Conservation (phyloP, 768 basidiomycete genomes). For the Lactarius tabidus region DNA sequence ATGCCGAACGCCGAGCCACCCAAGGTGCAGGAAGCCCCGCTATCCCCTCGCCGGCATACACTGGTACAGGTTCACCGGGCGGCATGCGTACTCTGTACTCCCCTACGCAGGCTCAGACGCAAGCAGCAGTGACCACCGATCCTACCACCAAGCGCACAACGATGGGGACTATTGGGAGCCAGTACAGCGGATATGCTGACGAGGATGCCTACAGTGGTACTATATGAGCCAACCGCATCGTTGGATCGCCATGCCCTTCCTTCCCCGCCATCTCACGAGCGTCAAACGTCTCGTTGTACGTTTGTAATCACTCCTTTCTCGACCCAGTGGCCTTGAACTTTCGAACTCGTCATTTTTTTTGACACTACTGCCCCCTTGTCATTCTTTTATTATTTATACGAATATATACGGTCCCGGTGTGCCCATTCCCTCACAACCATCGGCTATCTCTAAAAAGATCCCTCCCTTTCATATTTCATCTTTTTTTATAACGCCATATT, state of each 20-base stretch:
- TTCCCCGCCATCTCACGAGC: neutral
- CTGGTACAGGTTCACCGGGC: constrained; percentile 28
- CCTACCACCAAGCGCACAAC: constrained; percentile 28
- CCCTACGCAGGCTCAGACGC: constrained; percentile 22
- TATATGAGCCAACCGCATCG: neutral
- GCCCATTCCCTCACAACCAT: neutral
- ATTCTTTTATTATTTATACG: constrained; percentile 2
- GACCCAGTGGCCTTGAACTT: neutral
- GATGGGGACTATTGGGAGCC: constrained; percentile 25
- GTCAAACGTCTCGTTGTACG: constrained; percentile 8
- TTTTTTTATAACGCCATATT: constrained; percentile 3
- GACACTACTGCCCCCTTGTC: neutral
- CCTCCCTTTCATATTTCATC: neutral
- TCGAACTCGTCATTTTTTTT: neutral
- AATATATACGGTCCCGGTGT: neutral
- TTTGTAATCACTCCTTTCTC: neutral
- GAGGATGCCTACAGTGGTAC: constrained; percentile 33
- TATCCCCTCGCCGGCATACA: constrained; percentile 29
- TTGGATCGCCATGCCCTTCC: neutral
- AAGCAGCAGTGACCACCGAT: neutral
- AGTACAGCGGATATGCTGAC: constrained; percentile 27
- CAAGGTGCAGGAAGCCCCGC: constrained; percentile 23
- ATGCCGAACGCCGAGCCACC: constrained; percentile 48
- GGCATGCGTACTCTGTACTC: constrained; percentile 36
- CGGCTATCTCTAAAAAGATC: neutral